phyloP scores from a whole-genome alignment of 495 filamentous ascomycete genomes.

The Podospora didyma region DNA sequence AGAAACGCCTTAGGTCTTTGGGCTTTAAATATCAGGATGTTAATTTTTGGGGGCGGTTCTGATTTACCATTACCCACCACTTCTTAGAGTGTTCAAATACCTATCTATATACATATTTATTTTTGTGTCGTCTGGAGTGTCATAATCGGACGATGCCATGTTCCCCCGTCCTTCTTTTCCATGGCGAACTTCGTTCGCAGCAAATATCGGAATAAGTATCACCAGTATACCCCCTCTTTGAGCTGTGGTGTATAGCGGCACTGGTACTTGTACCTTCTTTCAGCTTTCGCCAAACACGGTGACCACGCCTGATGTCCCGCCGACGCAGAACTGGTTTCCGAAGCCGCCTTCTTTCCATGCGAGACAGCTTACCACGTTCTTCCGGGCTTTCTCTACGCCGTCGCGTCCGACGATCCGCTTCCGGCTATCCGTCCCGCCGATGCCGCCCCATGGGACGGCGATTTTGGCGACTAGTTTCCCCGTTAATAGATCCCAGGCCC shows the following conservation, averaged over 20 bases:
- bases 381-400: conserved; percentile 47
- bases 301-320: conserved; percentile 50
- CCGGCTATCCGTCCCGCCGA: conserved; percentile 47
- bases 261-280: background rate
- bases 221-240: too few species aligned
- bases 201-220: too few species aligned
- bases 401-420: conserved; percentile 45
- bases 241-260: too few species aligned
- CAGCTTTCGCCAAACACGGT: conserved; percentile 48
- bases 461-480: conserved; percentile 63
- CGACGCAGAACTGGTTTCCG: conserved; percentile 54
- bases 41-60: too few species aligned
- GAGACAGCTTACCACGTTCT: conserved; percentile 55
- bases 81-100: too few species aligned
- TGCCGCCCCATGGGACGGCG: conserved; percentile 56
- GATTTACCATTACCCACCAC: too few species aligned
- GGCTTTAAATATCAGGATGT: too few species aligned
- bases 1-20: conserved; percentile 1
- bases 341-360: conserved; percentile 70
- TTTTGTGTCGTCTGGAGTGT: too few species aligned
- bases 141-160: too few species aligned
- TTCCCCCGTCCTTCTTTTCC: too few species aligned
- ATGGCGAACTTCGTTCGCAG: too few species aligned
- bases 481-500: conserved; percentile 85
- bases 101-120: too few species aligned